Conservation (phyloP, 192 early-diverging fungal species). For the Chytriomyces sp. region DNA sequence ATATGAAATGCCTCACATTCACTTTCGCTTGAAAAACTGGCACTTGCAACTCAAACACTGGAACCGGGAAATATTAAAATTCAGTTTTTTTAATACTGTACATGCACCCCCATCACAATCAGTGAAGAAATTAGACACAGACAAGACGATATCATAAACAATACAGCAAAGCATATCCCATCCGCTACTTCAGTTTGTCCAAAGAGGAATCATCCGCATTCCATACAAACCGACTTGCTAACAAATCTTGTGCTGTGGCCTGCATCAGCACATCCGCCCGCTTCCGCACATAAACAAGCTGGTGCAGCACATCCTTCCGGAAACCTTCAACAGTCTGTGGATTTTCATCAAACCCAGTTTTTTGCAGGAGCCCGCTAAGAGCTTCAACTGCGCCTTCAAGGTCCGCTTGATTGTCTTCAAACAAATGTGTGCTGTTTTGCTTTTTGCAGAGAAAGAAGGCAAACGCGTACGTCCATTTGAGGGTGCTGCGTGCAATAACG, state of each 20-base stretch:
- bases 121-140: no score
- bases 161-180: no score
- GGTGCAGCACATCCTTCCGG: slow-evolving; percentile 86
- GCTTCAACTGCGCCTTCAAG: slow-evolving; percentile 95
- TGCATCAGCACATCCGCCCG: slow-evolving; percentile 86
- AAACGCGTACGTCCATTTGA: slow-evolving; percentile 98
- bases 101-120: no score
- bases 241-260: slow-evolving; percentile 85
- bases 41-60: no score
- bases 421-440: slow-evolving; percentile 85
- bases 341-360: slow-evolving; percentile 55
- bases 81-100: no score
- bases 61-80: no score
- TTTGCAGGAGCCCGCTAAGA: slow-evolving; percentile 88
- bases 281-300: slow-evolving; percentile 84
- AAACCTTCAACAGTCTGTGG: slow-evolving; percentile 63
- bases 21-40: no score
- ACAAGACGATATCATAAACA: no score
- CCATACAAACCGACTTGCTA: slow-evolving; percentile 81
- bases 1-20: no score
- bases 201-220: not conserved
- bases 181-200: no score
- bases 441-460: slow-evolving; percentile 83
- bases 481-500: slow-evolving; percentile 82
- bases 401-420: slow-evolving; percentile 97